phyloP scores from a whole-genome alignment of 805 yeast genomes.

The Saccharomycopsis oosterbeekiorum region DNA sequence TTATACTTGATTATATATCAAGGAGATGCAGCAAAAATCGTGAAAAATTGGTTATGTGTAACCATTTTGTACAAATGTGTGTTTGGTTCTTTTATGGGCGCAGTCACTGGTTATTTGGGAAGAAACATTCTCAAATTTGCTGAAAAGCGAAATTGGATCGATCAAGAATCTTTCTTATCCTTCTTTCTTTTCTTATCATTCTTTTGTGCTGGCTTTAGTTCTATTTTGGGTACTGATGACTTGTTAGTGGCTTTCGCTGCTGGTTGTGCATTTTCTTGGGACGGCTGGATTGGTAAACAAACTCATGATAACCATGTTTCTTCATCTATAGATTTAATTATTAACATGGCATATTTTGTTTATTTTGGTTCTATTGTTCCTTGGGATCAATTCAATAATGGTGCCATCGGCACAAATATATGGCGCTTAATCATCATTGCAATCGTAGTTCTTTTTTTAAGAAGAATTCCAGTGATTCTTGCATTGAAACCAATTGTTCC shows the following conservation, averaged over 20 bases:
- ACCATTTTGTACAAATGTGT: conserved; percentile 75
- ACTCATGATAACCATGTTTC: conserved; percentile 84
- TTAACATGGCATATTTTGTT: conserved; percentile 79
- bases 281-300: conserved; percentile 76
- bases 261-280: conserved; percentile 92
- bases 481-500: conserved; percentile 71
- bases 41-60: conserved; percentile 69
- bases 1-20: conserved; percentile 56
- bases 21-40: conserved; percentile 55
- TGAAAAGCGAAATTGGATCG: conserved; percentile 57
- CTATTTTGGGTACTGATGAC: conserved; percentile 83
- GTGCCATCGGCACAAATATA: conserved; percentile 49
- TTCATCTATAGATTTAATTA: conserved; percentile 74
- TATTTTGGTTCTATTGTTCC: conserved; percentile 89
- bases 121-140: conserved; percentile 67
- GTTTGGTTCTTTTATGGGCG: conserved; percentile 70
- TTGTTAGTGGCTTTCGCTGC: conserved; percentile 84
- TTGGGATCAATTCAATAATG: conserved; percentile 67
- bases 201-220: conserved; percentile 81
- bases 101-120: conserved; percentile 58
- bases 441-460: conserved; percentile 57
- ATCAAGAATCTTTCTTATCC: conserved; percentile 80
- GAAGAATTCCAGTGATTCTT: conserved; percentile 77
- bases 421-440: conserved; percentile 79
- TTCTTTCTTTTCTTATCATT: conserved; percentile 75